Evolutionary conservation across 2,329 filamentous ascomycete genomes (phyloP), one percentile per base, ranked within the genome.

Genomic region (Xylogone sp.): DNA sequence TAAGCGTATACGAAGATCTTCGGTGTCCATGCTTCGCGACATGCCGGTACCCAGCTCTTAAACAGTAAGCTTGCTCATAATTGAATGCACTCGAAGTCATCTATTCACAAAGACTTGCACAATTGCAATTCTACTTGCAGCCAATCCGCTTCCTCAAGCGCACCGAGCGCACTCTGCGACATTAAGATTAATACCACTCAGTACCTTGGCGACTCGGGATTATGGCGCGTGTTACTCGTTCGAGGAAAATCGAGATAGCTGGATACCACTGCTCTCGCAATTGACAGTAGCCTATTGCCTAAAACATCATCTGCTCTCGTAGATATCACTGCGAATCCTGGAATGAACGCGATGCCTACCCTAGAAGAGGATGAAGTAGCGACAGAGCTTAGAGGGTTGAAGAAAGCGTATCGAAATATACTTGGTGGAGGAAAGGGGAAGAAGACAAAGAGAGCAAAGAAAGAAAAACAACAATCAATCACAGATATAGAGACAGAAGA

Each of bases 191-290:
- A 7, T 13, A 39, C 13, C 34, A 39, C 10, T 18, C 34, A 18
- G 6, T 39, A 8, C 45, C 39, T 34, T 19, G 8, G 34, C 21
- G 21, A 29, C 51, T 46, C 53, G 54, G 43, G 45, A 62, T 51
- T 45, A 67, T 67, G 65, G 52, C 62, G 56, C 58, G 64, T 59
- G 57, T 63, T 39, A 66, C 64, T 39, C 56, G 64, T 31, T 65
- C 64, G 44, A 59, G 50, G 45, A 63, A 59, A 54, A 55, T 66
- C 52, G 53, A 58, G 22, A 60, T 64, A 45, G 53, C 53, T 21
- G 63, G 64, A 66, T 47, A 45, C 57, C 21, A 59, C 59, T 52
- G 52, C 61, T 42, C 48, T 58, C 48, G 55, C 56, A 46, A 50
- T 49, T 34, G 52, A 62, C 45, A 59, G 50, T 18, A 51, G 56